phyloP scores from a whole-genome alignment of 1,139 yeast genomes.

The Taiozyma onychis region DNA sequence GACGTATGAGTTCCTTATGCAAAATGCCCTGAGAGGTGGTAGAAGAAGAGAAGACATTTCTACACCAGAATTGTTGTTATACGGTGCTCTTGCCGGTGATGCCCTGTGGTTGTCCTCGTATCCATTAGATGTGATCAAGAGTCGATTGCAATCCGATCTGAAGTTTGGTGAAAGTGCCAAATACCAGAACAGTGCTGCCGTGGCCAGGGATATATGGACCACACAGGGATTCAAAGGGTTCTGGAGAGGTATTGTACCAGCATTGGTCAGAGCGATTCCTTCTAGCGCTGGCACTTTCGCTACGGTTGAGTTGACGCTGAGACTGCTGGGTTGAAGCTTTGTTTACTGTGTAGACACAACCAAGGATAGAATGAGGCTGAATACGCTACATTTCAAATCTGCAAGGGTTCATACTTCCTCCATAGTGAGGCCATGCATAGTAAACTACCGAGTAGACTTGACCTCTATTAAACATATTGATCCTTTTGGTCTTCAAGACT shows the following conservation, averaged over 20 bases:
- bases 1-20: slow-evolving; percentile 60
- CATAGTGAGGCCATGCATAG: no score
- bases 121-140: slow-evolving; percentile 83
- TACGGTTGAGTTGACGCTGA: slow-evolving; percentile 81
- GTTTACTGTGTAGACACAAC: no score
- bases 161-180: slow-evolving; percentile 45
- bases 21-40: slow-evolving; percentile 37
- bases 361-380: no score
- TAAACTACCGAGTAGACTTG: no score
- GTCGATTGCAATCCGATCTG: slow-evolving; percentile 70
- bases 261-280: slow-evolving; percentile 91
- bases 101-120: slow-evolving; percentile 77
- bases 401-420: no score
- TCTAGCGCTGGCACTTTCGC: slow-evolving; percentile 96
- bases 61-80: slow-evolving; percentile 61
- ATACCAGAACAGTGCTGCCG: slow-evolving; percentile 38
- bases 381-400: no score
- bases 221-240: slow-evolving; percentile 68
- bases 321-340: slow-evolving; percentile 37
- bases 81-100: slow-evolving; percentile 87
- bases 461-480: no score
- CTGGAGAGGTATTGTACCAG: slow-evolving; percentile 84
- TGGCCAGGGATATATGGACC: slow-evolving; percentile 45
- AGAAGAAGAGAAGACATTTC: slow-evolving; percentile 34
- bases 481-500: no score